Percentiles rank a stretch among this genome's conserved stretches.
These are phyloP conservation scores for Boletus reticulatus DNA, from an alignment of 768 basidiomycete genomes.

Conservation along the genomic window DNA sequence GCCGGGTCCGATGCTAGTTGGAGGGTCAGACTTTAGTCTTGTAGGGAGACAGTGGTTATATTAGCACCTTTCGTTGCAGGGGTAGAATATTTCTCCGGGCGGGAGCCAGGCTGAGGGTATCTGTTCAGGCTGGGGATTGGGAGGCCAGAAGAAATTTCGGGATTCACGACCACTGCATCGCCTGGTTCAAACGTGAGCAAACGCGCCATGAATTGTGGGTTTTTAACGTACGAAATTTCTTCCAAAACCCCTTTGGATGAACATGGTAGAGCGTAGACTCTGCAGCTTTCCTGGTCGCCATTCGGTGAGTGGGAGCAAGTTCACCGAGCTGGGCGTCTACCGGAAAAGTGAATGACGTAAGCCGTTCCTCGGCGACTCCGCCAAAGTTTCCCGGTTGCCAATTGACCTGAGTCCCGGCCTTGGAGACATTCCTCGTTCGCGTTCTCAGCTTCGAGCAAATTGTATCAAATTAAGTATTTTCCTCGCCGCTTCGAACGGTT, in stretches of 20 bases:
- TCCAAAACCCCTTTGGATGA: constrained; percentile 91
- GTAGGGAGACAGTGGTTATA: background rate
- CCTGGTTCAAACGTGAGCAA: constrained; percentile 44
- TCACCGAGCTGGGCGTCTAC: too few relatives aligned
- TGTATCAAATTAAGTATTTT: too few relatives aligned
- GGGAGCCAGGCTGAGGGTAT: constrained; percentile 84
- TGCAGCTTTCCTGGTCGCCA: constrained; percentile 78
- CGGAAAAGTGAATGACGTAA: too few relatives aligned
- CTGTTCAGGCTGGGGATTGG: constrained; percentile 72
- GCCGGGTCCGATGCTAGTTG: constrained; percentile 78
- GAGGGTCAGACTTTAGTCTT: constrained; percentile 8
- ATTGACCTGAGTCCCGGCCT: too few relatives aligned
- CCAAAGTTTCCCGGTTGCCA: too few relatives aligned
- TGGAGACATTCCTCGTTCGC: too few relatives aligned
- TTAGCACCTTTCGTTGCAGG: constrained; percentile 82
- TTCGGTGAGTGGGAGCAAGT: constrained; percentile 32
- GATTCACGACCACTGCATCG: constrained; percentile 80
- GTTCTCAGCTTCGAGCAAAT: too few relatives aligned
- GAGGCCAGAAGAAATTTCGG: constrained; percentile 88
- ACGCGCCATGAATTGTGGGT: background rate
- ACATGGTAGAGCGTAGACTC: constrained; percentile 91
- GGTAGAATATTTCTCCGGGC: constrained; percentile 82
- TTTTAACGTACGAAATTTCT: constrained; percentile 78
- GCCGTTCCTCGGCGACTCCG: too few relatives aligned
- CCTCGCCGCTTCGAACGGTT: too few relatives aligned